Evolutionary conservation across 2,329 filamentous ascomycete species (phyloP).

Genomic region (Xylariaceae sp.): DNA sequence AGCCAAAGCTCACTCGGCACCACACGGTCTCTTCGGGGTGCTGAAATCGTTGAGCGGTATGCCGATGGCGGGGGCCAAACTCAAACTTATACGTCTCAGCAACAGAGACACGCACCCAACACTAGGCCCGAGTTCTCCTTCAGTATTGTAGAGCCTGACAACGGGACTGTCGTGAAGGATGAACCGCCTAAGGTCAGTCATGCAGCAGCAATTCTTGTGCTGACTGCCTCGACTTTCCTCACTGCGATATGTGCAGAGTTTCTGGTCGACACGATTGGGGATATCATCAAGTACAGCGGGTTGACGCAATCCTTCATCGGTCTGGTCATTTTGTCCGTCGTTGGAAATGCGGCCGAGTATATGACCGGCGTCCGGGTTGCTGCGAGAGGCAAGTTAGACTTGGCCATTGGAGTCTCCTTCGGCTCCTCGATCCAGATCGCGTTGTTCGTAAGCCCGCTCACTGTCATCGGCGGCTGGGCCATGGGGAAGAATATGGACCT

Average conservation of each 20-base stretch:
- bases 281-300: constrained; percentile 48
- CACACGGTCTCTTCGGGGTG: constrained; percentile 3
- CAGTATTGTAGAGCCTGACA: constrained; percentile 30
- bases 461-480: constrained; percentile 66
- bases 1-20: constrained; percentile 8
- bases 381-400: constrained; percentile 68
- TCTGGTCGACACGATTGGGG: constrained; percentile 61
- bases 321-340: constrained; percentile 65
- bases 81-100: neutral
- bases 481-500: constrained; percentile 64
- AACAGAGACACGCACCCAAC: neutral
- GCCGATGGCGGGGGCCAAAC: constrained; percentile 2
- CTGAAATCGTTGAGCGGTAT: constrained; percentile 7
- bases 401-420: constrained; percentile 65
- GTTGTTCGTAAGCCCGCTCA: constrained; percentile 62
- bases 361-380: constrained; percentile 65
- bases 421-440: constrained; percentile 68
- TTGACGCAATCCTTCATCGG: constrained; percentile 64
- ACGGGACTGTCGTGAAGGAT: constrained; percentile 41
- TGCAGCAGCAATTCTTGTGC: constrained; percentile 44
- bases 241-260: constrained; percentile 66
- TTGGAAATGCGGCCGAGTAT: constrained; percentile 67
- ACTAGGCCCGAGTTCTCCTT: neutral
- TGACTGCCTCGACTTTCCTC: constrained; percentile 59
- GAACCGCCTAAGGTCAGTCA: constrained; percentile 33